Evolutionary conservation across 805 yeast species (phyloP).

Genomic region (Candida quercuum): DNA sequence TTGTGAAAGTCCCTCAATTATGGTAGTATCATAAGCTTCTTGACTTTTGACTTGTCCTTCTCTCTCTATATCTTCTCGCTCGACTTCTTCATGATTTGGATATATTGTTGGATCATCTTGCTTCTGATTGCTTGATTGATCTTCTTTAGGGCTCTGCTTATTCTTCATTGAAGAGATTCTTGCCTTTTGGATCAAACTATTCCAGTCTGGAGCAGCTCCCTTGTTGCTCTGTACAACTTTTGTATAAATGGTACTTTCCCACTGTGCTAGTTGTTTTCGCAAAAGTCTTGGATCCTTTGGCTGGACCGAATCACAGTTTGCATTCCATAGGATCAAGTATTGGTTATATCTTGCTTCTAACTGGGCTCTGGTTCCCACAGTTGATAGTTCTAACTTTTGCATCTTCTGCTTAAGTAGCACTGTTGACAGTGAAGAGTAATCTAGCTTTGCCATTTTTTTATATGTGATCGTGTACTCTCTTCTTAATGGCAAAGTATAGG

Average conservation of each 20-base stretch:
- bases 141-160: too few relatives aligned
- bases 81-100: too few relatives aligned
- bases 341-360: slow-evolving; percentile 72
- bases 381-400: slow-evolving; percentile 46
- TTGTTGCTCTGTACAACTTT: background rate
- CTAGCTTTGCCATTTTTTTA: slow-evolving; percentile 55
- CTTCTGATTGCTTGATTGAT: too few relatives aligned
- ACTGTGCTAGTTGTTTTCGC: slow-evolving; percentile 49
- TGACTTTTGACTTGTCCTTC: too few relatives aligned
- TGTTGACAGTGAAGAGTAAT: slow-evolving; percentile 53
- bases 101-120: too few relatives aligned
- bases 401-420: slow-evolving; percentile 60
- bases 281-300: slow-evolving; percentile 58
- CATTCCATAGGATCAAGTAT: slow-evolving; percentile 71
- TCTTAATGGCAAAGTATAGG: too few relatives aligned
- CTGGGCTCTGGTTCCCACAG: slow-evolving; percentile 56
- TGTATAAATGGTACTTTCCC: slow-evolving; percentile 46
- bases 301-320: slow-evolving; percentile 66
- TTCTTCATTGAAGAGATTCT: too few relatives aligned
- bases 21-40: too few relatives aligned
- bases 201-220: slow-evolving; percentile 15
- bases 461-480: too few relatives aligned
- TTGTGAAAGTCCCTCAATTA: too few relatives aligned
- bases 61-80: too few relatives aligned
- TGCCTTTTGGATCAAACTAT: slow-evolving; percentile 13